Base-by-base conservation (phyloP, 352 stramenopile genomes). In the Saprolegnia diclina region DNA sequence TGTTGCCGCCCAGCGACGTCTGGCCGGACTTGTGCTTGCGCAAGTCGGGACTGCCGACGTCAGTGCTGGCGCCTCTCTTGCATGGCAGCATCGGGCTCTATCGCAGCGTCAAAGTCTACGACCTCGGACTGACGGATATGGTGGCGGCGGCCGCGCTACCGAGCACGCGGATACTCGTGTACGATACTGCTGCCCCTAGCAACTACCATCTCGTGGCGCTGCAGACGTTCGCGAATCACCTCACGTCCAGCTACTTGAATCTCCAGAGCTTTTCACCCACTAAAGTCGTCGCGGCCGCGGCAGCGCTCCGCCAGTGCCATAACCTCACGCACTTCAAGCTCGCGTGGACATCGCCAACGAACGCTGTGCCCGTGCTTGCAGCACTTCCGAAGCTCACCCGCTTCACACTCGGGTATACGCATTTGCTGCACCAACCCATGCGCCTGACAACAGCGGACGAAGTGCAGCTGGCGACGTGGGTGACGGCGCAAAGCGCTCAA, bases 181-280 rank as follows among this genome's bases (percentile, higher is more conserved):
- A 42, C 52, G 52, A 59, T 24, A 59, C 19, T 9, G 52, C 4
- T 13, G 52, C 52, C 2, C 52, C 52, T 2, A 59, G 52, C 35
- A 59, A 59, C 35, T 59, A 59, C 19, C 52, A 59, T 16, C 24
- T 59, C 52, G 35, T 59, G 11, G 52, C 52, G 24, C 24, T 59
- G 16, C 52, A 59, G 19, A 59, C 35, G 52, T 59, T 59, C 9
- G 35, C 52, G 11, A n/a, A 2, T 2, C 35, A 35, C 35, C n/a
- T 59, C 3, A 19, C 24, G 24, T 42, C 52, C 1, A 19, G 11
- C 24, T 16, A 14, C 19, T n/a, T 59, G 13, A 59, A 59, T 9
- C 35, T 59, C 16, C 24, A 59, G 35, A 59, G 52, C 35, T 59
- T 59, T 24, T 59, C 52, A n/a, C 52, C 13, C 11, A 59, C 24